Evolutionary conservation across 352 stramenopile genomes (phyloP), one percentile per base, ranked within the genome.

Genomic region (Phytophthora europaea): DNA sequence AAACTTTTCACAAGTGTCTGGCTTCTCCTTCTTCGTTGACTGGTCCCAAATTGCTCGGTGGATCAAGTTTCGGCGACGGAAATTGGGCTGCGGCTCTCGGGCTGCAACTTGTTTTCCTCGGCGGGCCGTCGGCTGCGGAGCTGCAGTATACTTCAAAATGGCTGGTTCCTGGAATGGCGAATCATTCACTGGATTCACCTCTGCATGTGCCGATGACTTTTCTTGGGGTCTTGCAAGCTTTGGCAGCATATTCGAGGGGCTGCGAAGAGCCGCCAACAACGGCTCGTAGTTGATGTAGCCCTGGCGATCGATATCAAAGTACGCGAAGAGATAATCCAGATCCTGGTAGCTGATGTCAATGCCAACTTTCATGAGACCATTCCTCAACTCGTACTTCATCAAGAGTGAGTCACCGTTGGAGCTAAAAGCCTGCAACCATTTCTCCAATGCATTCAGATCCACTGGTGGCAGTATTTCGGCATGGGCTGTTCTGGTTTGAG

Each of bases 221-320:
- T 62, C 53, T 43, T 38, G 61, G 3, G 4, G 48, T 4, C 48
- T 52, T 15, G 23, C 2, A 6, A 66, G n/a, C 22, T 66, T 70
- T 69, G 69, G 65, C 53, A 81, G 53, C 18, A 22, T 26, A 15
- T 48, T 63, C 9, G 52, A 61, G 15, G 43, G 28, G 7, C 78
- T 83, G n/a, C 84, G 77, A 47, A 92, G 79, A 12, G 71, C 79
- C 2, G 82, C 56, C 4, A 98, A 61, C 53, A 97, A 95, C 52
- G 92, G 75, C 36, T 96, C 84, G 56, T 73, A 92, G 71, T 84
- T 87, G 52, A 97, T 85, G 20, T 78, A 85, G 10, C 90, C 89
- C 26, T 72, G 81, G 18, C 78, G 73, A 56, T 95, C 83, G 0
- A 69, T 58, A 66, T 96, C 88, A 51, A 95, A 92, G 61, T 81